Evolutionary conservation across 2,329 filamentous ascomycete genomes (phyloP).

Genomic region (Microthyrium microscopicum): DNA sequence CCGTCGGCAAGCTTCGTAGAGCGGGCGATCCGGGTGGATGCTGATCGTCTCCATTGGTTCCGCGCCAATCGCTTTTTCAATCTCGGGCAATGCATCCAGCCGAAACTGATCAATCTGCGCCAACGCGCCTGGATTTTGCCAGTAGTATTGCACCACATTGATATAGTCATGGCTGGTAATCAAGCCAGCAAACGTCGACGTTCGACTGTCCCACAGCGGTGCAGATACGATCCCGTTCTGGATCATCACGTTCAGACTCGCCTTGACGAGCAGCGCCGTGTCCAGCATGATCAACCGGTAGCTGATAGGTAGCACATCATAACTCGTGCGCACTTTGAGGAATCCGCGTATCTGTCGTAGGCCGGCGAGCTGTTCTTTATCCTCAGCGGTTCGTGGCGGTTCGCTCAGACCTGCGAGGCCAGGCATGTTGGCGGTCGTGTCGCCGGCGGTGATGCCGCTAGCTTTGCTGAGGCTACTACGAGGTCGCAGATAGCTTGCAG

Average conservation of each 20-base stretch:
- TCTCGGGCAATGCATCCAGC: slow-evolving; percentile 61
- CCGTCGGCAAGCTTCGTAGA: slow-evolving; percentile 87
- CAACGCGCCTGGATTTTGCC: slow-evolving; percentile 83
- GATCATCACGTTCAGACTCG: slow-evolving; percentile 85
- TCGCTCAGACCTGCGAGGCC: no score
- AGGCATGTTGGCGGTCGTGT: no score
- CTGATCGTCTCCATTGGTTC: slow-evolving; percentile 85
- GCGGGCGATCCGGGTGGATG: slow-evolving; percentile 75
- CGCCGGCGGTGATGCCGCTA: no score
- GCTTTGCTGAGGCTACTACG: background rate
- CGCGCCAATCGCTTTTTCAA: slow-evolving; percentile 86
- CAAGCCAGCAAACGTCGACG: slow-evolving; percentile 82
- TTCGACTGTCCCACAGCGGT: slow-evolving; percentile 88
- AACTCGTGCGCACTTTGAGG: slow-evolving; percentile 87
- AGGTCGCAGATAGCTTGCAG: no score
- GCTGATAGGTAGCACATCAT: slow-evolving; percentile 90
- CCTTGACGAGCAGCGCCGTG: slow-evolving; percentile 86
- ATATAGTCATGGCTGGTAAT: slow-evolving; percentile 95
- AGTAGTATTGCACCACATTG: slow-evolving; percentile 98
- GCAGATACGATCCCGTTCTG: slow-evolving; percentile 98
- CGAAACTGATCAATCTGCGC: slow-evolving; percentile 86
- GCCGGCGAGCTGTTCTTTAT: no score
- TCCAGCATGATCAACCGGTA: slow-evolving; percentile 94
- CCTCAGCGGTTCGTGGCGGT: no score
- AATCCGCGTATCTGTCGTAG: slow-evolving; percentile 87